phyloP scores from a whole-genome alignment of 192 early-diverging fungal genomes.

The Umbelopsis ramanniana region DNA sequence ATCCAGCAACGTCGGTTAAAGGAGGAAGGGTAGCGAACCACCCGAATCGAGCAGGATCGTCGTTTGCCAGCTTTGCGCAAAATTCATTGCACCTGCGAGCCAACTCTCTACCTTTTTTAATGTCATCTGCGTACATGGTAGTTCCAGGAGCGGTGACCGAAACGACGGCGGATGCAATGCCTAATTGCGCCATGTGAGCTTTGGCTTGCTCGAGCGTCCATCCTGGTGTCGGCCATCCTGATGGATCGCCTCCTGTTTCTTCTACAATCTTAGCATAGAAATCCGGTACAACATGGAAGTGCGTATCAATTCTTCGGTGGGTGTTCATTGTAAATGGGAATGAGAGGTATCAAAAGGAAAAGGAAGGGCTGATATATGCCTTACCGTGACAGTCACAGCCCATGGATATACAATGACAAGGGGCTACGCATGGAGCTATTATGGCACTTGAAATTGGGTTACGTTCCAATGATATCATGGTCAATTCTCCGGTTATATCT shows the following conservation, averaged over 20 bases:
- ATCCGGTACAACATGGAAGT: neutral
- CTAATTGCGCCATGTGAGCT: neutral
- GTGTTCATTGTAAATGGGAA: no score
- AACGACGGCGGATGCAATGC: neutral
- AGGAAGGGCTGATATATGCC: no score
- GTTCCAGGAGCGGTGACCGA: slow-evolving; percentile 4
- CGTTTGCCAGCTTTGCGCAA: neutral
- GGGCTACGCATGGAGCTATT: no score
- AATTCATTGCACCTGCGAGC: neutral
- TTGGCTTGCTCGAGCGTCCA: slow-evolving; percentile 1
- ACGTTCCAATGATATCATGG: no score
- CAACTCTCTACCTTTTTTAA: neutral
- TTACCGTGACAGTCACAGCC: no score
- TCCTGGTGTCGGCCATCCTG: neutral
- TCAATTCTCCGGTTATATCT: no score
- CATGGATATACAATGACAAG: no score
- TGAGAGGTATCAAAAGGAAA: no score
- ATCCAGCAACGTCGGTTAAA: neutral
- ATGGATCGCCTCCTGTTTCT: slow-evolving; percentile 7
- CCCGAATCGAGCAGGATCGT: neutral
- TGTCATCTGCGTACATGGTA: neutral
- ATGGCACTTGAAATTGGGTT: no score
- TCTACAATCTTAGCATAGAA: neutral
- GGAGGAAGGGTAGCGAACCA: slow-evolving; percentile 8
- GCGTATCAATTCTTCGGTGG: no score